Percentiles rank a stretch among this genome's conserved stretches.
phyloP scores from a whole-genome alignment of 1,139 yeast genomes.

The Suhomyces choctaworum region DNA sequence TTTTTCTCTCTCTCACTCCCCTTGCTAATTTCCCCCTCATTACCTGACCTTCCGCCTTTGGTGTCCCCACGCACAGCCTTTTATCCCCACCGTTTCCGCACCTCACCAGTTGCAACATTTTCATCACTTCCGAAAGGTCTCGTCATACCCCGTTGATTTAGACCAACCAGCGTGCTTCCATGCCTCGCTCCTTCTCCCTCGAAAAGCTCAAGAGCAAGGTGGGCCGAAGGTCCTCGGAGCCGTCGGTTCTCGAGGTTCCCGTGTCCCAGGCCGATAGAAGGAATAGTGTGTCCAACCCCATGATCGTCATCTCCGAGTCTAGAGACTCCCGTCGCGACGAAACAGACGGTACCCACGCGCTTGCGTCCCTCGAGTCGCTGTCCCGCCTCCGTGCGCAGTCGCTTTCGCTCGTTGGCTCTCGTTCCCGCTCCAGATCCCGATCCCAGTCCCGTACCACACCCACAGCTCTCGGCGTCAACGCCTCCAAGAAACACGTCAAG shows the following conservation, averaged over 20 bases:
- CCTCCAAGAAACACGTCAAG: conserved; percentile 32
- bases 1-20: too few species aligned
- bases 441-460: conserved; percentile 13
- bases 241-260: conserved; percentile 14
- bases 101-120: too few species aligned
- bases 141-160: too few species aligned
- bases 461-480: conserved; percentile 2
- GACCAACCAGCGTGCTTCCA: too few species aligned
- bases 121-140: too few species aligned
- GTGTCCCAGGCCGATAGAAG: conserved; percentile 16
- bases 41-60: too few species aligned
- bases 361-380: conserved; percentile 2
- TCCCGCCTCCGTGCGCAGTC: conserved; percentile 23
- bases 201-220: conserved; percentile 19
- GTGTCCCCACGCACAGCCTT: too few species aligned
- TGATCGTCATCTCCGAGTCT: conserved; percentile 22
- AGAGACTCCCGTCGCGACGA: conserved; percentile 5
- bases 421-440: conserved; percentile 19
- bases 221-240: conserved; percentile 18
- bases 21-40: too few species aligned
- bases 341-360: not conserved
- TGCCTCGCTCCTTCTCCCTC: conserved; percentile 14
- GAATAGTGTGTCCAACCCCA: conserved; percentile 23
- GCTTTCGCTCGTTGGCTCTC: conserved; percentile 16
- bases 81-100: not conserved